These are phyloP conservation scores for Echria macrotheca DNA, from an alignment of 495 filamentous ascomycete species.

Conservation along the genomic window DNA sequence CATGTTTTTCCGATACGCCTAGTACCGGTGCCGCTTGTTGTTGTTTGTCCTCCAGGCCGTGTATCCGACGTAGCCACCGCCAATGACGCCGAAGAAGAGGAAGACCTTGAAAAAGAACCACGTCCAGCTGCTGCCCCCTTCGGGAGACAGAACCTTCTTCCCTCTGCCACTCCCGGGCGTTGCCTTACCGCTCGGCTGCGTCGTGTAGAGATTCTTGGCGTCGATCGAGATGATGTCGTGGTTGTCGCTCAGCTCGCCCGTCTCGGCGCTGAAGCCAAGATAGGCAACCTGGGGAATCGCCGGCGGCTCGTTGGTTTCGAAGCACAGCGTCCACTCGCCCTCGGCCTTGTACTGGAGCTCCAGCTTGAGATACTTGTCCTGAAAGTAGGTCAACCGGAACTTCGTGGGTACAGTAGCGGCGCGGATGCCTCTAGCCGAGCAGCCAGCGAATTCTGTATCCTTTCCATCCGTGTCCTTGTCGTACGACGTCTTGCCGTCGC, in stretches of 20 bases:
- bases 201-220: constrained; percentile 81
- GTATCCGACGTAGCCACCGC: constrained; percentile 75
- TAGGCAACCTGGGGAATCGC: constrained; percentile 87
- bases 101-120: constrained; percentile 91
- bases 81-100: constrained; percentile 63
- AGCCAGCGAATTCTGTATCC: constrained; percentile 85
- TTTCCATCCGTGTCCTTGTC: constrained; percentile 96
- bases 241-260: constrained; percentile 94
- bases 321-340: constrained; percentile 85
- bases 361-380: constrained; percentile 85
- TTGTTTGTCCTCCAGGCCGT: constrained; percentile 68
- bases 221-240: constrained; percentile 91
- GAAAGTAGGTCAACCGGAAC: constrained; percentile 87
- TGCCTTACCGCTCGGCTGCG: constrained; percentile 41
- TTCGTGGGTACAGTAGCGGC: constrained; percentile 74
- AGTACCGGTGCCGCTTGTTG: constrained; percentile 78
- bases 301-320: constrained; percentile 65
- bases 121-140: constrained; percentile 70
- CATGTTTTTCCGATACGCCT: constrained; percentile 16
- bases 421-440: constrained; percentile 88
- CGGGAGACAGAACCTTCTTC: constrained; percentile 24
- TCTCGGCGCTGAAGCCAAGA: constrained; percentile 92
- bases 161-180: constrained; percentile 38
- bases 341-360: constrained; percentile 91
- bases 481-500: constrained; percentile 81